Percentiles rank a stretch among this genome's conserved stretches.
These are phyloP conservation scores for Corymbia citriodora DNA, from an alignment of 441 rosid species.

Conservation along the genomic window DNA sequence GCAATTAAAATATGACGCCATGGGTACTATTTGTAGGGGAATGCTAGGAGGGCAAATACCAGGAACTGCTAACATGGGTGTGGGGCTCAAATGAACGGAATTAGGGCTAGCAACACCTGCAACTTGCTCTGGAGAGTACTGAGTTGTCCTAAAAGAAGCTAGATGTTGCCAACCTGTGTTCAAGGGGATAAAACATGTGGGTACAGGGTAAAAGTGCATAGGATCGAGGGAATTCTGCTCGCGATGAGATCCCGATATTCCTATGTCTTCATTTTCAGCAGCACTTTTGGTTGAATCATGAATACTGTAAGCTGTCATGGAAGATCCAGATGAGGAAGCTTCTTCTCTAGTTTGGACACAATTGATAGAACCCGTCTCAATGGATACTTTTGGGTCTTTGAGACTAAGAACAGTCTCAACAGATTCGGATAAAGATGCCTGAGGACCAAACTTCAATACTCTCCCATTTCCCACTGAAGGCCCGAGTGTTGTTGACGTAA, in stretches of 20 bases:
- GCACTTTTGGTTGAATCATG: constrained; percentile 19
- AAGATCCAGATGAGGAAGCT: constrained; percentile 29
- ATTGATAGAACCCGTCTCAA: constrained; percentile 20
- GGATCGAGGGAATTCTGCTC: constrained; percentile 20
- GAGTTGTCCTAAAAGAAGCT: constrained; percentile 22
- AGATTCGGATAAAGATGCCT: constrained; percentile 51
- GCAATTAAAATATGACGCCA: constrained; percentile 47
- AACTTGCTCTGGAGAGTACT: constrained; percentile 21
- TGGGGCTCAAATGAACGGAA: constrained; percentile 45
- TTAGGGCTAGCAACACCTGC: constrained; percentile 11
- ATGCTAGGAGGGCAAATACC: constrained; percentile 45
- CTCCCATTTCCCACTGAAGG: constrained; percentile 37
- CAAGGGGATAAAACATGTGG: constrained; percentile 47
- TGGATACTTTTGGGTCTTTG: constrained; percentile 31
- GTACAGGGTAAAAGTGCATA: constrained; percentile 28
- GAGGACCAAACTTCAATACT: constrained; percentile 55
- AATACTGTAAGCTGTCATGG: constrained; percentile 15
- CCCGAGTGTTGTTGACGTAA: constrained; percentile 20
- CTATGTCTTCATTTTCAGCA: constrained; percentile 24
- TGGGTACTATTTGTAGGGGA: constrained; percentile 48
- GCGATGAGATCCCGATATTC: constrained; percentile 13
- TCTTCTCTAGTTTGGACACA: constrained; percentile 28
- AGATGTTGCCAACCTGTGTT: constrained; percentile 28
- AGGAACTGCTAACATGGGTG: constrained; percentile 53
- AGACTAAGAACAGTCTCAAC: constrained; percentile 49